Conservation (phyloP, 1,284 basidiomycete genomes). For the Rhodotorula sp. region DNA sequence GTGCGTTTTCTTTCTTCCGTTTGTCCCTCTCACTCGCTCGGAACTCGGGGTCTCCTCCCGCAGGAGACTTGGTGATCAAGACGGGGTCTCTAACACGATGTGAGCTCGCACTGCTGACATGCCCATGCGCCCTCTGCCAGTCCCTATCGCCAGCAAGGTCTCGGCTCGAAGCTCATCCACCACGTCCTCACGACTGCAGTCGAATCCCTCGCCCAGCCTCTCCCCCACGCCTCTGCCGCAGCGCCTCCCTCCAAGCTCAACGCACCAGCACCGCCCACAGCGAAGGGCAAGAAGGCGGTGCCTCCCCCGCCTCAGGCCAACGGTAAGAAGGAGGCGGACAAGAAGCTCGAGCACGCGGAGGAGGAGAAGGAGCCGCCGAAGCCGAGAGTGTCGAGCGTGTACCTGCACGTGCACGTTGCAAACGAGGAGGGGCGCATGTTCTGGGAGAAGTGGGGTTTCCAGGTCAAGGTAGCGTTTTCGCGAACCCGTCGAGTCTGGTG, state of each 20-base stretch:
- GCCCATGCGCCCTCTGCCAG: not conserved
- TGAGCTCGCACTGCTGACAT: not conserved
- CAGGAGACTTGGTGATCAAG: too few species aligned
- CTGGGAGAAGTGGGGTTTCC: conserved; percentile 50
- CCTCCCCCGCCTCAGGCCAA: not conserved
- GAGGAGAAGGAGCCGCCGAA: conserved; percentile 15
- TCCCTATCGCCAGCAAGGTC: conserved; percentile 50
- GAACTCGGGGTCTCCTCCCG: not conserved
- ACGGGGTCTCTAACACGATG: not conserved
- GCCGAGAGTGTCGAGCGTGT: conserved; percentile 43
- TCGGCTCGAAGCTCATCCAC: conserved; percentile 47
- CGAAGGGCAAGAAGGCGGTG: not conserved
- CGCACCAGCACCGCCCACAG: conserved; percentile 22
- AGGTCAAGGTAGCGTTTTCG: conserved; percentile 42
- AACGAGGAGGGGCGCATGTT: conserved; percentile 48
- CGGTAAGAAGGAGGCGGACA: conserved; percentile 41
- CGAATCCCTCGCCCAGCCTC: conserved; percentile 41
- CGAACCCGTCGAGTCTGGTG: too few species aligned
- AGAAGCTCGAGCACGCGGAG: conserved; percentile 24
- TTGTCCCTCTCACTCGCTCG: not conserved
- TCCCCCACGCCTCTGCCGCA: not conserved
- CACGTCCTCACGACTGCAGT: conserved; percentile 46
- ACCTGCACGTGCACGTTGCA: conserved; percentile 49
- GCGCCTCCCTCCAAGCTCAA: conserved; percentile 29
- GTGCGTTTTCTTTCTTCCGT: conserved; percentile 6